These are phyloP conservation scores for Sporothrix humicola DNA, from an alignment of 2,329 filamentous ascomycete genomes.

Conservation along the genomic window DNA sequence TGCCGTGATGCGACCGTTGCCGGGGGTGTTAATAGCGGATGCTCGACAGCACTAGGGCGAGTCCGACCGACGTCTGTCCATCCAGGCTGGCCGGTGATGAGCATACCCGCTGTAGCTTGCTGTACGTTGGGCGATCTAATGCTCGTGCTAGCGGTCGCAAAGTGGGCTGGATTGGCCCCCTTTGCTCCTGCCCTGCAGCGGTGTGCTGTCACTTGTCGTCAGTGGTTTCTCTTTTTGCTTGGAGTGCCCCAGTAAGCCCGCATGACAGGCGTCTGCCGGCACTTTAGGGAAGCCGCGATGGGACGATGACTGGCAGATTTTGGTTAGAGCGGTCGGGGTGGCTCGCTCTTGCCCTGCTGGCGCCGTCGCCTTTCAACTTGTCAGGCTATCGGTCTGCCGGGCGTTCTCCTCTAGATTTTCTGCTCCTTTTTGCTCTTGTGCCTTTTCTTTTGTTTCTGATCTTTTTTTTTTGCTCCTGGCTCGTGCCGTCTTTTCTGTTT, in stretches of 20 bases:
- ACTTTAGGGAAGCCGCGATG: constrained; percentile 19
- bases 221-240: neutral
- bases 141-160: neutral
- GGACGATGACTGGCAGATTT: constrained; percentile 28
- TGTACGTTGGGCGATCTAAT: neutral
- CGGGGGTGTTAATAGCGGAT: constrained; percentile 27
- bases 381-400: constrained; percentile 4
- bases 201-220: constrained; percentile 21
- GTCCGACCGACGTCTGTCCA: constrained; percentile 26
- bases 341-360: constrained; percentile 26
- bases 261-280: constrained; percentile 26
- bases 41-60: constrained; percentile 26
- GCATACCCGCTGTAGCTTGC: constrained; percentile 7
- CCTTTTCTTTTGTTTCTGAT: neutral
- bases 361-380: constrained; percentile 8
- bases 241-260: constrained; percentile 3
- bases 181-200: constrained; percentile 13
- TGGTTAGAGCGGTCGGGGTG: constrained; percentile 29
- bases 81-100: constrained; percentile 9
- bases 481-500: neutral
- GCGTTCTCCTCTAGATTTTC: neutral
- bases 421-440: neutral
- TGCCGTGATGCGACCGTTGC: constrained; percentile 4
- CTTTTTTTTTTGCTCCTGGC: neutral
- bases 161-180: neutral